A percentile compares a stretch with the other conserved stretches of the same genome.
phyloP scores from a whole-genome alignment of 768 basidiomycete genomes.

The Epithele typhae region DNA sequence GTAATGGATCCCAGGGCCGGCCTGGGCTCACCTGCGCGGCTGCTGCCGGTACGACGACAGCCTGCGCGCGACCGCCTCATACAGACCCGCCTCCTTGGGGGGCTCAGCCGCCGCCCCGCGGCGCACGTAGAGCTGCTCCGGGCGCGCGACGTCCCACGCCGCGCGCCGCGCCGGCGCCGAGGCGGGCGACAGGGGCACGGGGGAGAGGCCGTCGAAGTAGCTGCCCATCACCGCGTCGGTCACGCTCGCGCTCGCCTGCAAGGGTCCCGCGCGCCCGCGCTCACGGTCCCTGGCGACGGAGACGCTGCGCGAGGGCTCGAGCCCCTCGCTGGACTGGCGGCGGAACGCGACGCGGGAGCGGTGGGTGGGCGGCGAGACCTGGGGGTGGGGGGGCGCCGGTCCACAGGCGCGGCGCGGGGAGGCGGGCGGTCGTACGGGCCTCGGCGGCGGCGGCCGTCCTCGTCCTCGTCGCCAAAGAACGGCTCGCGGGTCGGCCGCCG shows the following conservation, averaged over 20 bases:
- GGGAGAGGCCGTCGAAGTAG: constrained; percentile 20
- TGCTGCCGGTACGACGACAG: no score
- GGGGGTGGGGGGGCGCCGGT: background rate
- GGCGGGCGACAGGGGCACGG: constrained; percentile 15
- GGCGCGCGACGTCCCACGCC: background rate
- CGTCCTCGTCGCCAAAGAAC: constrained; percentile 2
- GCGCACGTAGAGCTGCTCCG: constrained; percentile 18
- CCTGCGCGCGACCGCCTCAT: constrained; percentile 10
- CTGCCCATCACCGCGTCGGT: constrained; percentile 19
- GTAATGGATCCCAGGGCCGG: no score
- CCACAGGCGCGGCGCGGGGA: background rate
- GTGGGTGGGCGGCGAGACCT: no score
- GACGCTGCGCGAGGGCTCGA: no score
- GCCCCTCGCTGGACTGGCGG: no score
- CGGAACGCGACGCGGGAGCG: no score
- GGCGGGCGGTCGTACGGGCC: no score
- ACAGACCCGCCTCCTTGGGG: constrained; percentile 8
- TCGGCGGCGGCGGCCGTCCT: background rate
- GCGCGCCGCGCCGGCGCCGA: background rate
- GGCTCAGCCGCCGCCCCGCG: constrained; percentile 4
- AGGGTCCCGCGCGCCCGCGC: no score
- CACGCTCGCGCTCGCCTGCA: constrained; percentile 13
- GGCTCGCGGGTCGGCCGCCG: constrained; percentile 16
- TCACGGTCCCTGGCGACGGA: background rate
- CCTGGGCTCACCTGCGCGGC: no score